Conservation (phyloP, 768 basidiomycete genomes). For the Pulveroboletus sp. region DNA sequence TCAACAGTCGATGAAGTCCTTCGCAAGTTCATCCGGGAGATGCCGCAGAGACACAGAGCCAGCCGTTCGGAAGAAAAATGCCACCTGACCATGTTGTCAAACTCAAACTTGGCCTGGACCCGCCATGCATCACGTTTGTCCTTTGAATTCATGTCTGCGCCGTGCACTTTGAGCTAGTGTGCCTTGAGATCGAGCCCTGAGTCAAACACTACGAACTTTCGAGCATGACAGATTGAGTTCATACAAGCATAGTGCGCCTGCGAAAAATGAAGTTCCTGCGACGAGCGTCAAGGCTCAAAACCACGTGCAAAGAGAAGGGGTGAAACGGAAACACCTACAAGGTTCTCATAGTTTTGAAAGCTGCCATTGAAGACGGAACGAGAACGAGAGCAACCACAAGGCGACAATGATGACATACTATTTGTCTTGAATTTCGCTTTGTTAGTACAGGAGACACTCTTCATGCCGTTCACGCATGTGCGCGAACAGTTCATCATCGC, state of each 20-base stretch:
- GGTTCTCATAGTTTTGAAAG: conserved; percentile 72
- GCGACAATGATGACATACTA: conserved; percentile 56
- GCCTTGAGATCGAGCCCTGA: conserved; percentile 85
- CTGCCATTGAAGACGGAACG: conserved; percentile 33
- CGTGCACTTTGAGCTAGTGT: conserved; percentile 85
- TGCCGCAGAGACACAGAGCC: too few species aligned
- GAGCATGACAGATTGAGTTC: conserved; percentile 67
- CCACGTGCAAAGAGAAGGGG: too few species aligned
- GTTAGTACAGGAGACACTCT: conserved; percentile 93
- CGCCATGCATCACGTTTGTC: conserved; percentile 67
- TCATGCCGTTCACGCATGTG: conserved; percentile 95
- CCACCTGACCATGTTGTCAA: conserved; percentile 54
- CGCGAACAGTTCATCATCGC: conserved; percentile 87
- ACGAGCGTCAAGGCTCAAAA: background rate
- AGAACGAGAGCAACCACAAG: background rate
- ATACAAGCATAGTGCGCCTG: conserved; percentile 74
- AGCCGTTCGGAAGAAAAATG: too few species aligned
- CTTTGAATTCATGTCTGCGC: conserved; percentile 63
- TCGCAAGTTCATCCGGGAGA: too few species aligned
- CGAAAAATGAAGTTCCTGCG: conserved; percentile 72
- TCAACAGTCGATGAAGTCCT: too few species aligned
- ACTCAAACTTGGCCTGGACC: conserved; percentile 63
- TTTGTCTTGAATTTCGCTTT: conserved; percentile 72
- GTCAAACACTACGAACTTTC: conserved; percentile 94
- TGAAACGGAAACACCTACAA: conserved; percentile 42